Evolutionary conservation across 192 early-diverging fungal species (phyloP).

Genomic region (Gonapodya prolifera): DNA sequence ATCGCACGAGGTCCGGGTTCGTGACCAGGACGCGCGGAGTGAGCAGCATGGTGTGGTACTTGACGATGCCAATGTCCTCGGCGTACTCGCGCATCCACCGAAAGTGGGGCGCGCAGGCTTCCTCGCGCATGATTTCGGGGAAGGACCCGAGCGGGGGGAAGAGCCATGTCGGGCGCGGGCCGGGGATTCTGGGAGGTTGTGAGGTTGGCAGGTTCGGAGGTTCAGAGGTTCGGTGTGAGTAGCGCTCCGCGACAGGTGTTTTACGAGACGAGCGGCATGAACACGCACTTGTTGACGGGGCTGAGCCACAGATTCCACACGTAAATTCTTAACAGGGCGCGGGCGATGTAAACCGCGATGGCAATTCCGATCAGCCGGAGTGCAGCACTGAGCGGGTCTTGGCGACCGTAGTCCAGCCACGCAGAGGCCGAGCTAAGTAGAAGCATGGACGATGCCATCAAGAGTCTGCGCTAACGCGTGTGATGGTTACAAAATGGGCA

Average conservation of each 20-base stretch:
- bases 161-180: constrained; percentile 26
- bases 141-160: constrained; percentile 28
- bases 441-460: no score
- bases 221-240: constrained; percentile 21
- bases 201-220: constrained; percentile 22
- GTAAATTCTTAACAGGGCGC: neutral
- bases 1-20: constrained; percentile 29
- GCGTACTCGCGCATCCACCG: constrained; percentile 34
- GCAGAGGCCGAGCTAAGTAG: neutral
- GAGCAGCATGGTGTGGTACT: constrained; percentile 31
- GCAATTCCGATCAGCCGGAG: neutral
- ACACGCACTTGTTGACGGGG: neutral
- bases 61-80: constrained; percentile 20
- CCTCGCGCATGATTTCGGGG: constrained; percentile 23
- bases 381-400: neutral
- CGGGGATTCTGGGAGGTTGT: constrained; percentile 29
- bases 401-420: neutral
- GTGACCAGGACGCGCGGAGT: constrained; percentile 23
- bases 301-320: neutral
- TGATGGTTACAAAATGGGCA: no score
- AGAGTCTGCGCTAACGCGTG: no score
- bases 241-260: no score
- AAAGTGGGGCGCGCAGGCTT: constrained; percentile 26
- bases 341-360: neutral
- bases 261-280: no score